Percentiles rank a stretch among this genome's conserved stretches.
Evolutionary conservation across 2,329 filamentous ascomycete genomes (phyloP).

Genomic region (Stachybotrys chlorohalonatus): DNA sequence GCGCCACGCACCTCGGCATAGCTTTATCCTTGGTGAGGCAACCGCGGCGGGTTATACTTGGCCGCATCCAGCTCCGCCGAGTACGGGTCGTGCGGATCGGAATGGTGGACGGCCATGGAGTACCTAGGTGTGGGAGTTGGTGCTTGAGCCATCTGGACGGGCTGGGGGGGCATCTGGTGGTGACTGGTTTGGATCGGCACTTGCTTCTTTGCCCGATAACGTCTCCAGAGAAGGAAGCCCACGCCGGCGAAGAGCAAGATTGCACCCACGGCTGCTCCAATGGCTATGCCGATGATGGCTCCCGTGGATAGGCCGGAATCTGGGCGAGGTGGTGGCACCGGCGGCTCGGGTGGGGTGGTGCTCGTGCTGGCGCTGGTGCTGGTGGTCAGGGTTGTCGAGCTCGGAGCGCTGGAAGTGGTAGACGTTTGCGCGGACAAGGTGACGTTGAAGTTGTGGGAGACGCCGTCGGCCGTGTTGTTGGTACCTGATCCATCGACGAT

Average conservation of each 20-base stretch:
- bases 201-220: constrained; percentile 3
- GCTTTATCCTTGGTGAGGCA: too few species aligned
- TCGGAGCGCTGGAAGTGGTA: not conserved
- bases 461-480: constrained; percentile 4
- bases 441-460: constrained; percentile 12
- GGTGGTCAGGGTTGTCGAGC: not conserved
- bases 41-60: too few species aligned
- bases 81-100: not conserved
- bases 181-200: not conserved
- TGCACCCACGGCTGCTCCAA: constrained; percentile 12
- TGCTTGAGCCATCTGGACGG: not conserved
- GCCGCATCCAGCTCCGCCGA: not conserved
- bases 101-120: not conserved
- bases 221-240: constrained; percentile 13
- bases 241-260: constrained; percentile 6
- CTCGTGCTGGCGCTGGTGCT: not conserved
- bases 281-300: constrained; percentile 14
- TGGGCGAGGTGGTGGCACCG: not conserved
- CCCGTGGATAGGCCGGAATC: constrained; percentile 8
- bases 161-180: not conserved
- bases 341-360: not conserved
- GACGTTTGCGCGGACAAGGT: constrained; percentile 2
- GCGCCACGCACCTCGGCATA: too few species aligned
- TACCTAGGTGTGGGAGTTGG: not conserved
- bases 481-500: constrained; percentile 4